A percentile compares a stretch with the other conserved stretches of the same genome.
Evolutionary conservation across 371 early-diverging fungal genomes (phyloP).

Genomic region (Syncephalis plumigaleata): DNA sequence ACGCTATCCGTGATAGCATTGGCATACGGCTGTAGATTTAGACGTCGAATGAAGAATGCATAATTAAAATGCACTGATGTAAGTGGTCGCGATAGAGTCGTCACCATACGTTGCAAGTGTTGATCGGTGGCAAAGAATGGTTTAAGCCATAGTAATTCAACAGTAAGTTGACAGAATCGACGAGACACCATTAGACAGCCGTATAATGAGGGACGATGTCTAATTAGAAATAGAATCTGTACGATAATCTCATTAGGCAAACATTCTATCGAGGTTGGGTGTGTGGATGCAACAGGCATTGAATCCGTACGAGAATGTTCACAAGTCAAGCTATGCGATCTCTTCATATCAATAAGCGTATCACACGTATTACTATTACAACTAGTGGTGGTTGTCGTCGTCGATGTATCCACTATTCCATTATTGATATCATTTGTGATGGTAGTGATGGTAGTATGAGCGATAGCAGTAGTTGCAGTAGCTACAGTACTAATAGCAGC

Average conservation of each 20-base stretch:
- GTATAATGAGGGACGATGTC: conserved; percentile 17
- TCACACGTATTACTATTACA: no score
- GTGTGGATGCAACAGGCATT: no score
- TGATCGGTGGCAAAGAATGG: conserved; percentile 15
- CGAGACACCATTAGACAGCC: conserved; percentile 21
- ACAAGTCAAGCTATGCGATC: no score
- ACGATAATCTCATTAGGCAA: conserved; percentile 16
- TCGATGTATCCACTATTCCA: no score
- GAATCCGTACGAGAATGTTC: no score
- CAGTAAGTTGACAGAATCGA: conserved; percentile 22
- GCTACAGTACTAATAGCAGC: no score
- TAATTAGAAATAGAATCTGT: conserved; percentile 22
- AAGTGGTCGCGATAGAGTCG: conserved; percentile 3
- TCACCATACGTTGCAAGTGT: conserved; percentile 2
- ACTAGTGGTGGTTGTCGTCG: no score
- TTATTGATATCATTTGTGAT: no score
- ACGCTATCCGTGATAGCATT: conserved; percentile 20
- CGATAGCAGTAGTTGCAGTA: no score
- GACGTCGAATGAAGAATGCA: conserved; percentile 29
- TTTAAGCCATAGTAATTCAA: conserved; percentile 29
- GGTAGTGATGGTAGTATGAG: no score
- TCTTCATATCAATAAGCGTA: no score
- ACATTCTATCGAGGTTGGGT: no score
- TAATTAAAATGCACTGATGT: conserved; percentile 19
- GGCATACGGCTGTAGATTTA: conserved; percentile 33